Conservation (phyloP, 495 filamentous ascomycete genomes). For the Rusavskia elegans region DNA sequence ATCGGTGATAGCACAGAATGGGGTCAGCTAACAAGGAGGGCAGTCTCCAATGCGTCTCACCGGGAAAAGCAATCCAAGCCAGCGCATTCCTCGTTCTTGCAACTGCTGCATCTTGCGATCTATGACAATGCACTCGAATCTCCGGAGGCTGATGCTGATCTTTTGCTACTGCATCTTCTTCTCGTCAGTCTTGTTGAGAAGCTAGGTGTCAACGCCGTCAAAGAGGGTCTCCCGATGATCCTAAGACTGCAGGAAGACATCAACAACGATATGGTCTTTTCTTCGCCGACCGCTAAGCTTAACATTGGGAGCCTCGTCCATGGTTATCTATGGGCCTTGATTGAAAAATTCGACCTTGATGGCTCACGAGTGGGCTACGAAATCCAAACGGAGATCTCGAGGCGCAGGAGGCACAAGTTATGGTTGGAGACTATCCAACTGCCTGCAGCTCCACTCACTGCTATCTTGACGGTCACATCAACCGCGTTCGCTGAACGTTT, state of each 20-base stretch:
- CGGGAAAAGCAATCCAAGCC: conserved; percentile 40
- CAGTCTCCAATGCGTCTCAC: conserved; percentile 50
- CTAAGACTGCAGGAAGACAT: conserved; percentile 76
- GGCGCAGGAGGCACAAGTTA: conserved; percentile 49
- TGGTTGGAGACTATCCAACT: conserved; percentile 55
- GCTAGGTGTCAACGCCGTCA: conserved; percentile 70
- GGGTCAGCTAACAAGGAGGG: conserved; percentile 38
- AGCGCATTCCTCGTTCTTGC: conserved; percentile 53
- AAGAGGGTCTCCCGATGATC: conserved; percentile 73
- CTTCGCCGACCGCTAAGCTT: conserved; percentile 43
- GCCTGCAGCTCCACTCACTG: conserved; percentile 35
- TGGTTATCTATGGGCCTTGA: conserved; percentile 70
- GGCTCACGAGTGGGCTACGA: conserved; percentile 44
- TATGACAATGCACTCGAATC: conserved; percentile 70
- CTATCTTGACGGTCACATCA: conserved; percentile 20
- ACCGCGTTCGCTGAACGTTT: conserved; percentile 12
- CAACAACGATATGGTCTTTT: conserved; percentile 36
- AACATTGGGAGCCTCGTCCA: conserved; percentile 70
- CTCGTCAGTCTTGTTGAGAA: conserved; percentile 54
- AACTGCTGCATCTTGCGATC: conserved; percentile 70
- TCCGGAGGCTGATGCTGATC: conserved; percentile 51
- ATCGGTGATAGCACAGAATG: conserved; percentile 17
- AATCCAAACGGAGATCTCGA: conserved; percentile 59
- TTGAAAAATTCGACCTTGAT: conserved; percentile 64
- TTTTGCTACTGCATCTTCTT: conserved; percentile 60